Conservation (phyloP, 1,284 basidiomycete genomes). For the Dichomitus squalens region DNA sequence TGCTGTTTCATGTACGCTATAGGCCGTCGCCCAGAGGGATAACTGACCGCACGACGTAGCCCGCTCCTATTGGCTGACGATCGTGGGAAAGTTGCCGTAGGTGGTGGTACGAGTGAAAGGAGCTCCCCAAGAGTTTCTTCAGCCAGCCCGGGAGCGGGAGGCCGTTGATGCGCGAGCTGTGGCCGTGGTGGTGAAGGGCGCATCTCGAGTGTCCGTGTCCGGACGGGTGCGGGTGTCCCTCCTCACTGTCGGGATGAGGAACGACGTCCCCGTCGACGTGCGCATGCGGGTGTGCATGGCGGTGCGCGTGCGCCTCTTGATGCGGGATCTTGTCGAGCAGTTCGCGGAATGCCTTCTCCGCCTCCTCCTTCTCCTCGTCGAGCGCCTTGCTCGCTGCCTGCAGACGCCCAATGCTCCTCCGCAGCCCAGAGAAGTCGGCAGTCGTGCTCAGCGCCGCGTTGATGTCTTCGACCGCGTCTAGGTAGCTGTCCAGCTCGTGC, state of each 20-base stretch:
- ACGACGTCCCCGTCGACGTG: background rate
- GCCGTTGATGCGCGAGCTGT: background rate
- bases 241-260: background rate
- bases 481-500: constrained; percentile 49
- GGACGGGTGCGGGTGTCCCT: background rate
- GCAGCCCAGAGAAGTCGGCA: constrained; percentile 36
- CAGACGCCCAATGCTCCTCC: constrained; percentile 51
- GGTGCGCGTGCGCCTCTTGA: background rate
- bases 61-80: no score
- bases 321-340: constrained; percentile 36
- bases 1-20: no score
- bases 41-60: no score
- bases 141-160: constrained; percentile 25
- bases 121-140: constrained; percentile 18
- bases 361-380: constrained; percentile 53
- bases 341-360: constrained; percentile 35
- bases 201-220: background rate
- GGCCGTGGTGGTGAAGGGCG: background rate
- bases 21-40: no score
- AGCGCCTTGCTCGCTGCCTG: constrained; percentile 55
- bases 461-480: constrained; percentile 41
- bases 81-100: no score
- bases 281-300: background rate
- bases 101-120: no score
- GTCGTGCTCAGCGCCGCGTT: constrained; percentile 20